Base-by-base conservation (phyloP, 805 yeast genomes). In the Komagataella pseudopastoris region DNA sequence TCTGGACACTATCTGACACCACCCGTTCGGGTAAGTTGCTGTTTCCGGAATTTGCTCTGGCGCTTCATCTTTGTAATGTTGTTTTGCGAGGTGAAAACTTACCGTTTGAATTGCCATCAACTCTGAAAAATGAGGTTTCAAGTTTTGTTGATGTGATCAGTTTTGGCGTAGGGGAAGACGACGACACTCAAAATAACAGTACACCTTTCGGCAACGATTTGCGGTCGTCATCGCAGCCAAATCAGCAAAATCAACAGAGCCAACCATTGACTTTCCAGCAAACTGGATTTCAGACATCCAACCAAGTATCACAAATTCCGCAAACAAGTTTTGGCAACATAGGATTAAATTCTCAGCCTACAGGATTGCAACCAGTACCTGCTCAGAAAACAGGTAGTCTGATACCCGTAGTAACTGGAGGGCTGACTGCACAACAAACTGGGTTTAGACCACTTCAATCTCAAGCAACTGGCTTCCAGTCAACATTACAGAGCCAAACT, bases 1-100 rank as follows among this genome's bases (percentile, higher is more conserved):
- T 91, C 54, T 91, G 98, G 98, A 81, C 85, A 22, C 71, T 91
- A 53, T 78, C 95, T n/a, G 98, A 91, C 62, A 83, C 95, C 2
- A 85, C 82, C 58, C 84, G 80, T 59, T 82, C 93, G 6, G 98
- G 98, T 1, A 75, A 80, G 51, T 76, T 91, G 54, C 68, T 91
- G 58, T 91, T 90, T 63, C 98, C 98, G 2, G 97, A 91, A 65
- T 91, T 91, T 72, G 95, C 95, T 14, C 72, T 91, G 56, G 89
- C 96, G 16, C 80, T 91, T 73, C 91, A 89, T 65, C 72, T 91
- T 58, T 89, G 96, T 63, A 85, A 86, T 58, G 67, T 80, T 60
- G 85, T 84, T 0, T 72, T 87, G 58, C 80, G 78, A 58, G 96
- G 96, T 44, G 89, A 86, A 57, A 71, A 82, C 6, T 71, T 90